A percentile compares a stretch with the other conserved stretches of the same genome.
phyloP scores from a whole-genome alignment of 169 alveolate genomes.

The Eimeria zaria region DNA sequence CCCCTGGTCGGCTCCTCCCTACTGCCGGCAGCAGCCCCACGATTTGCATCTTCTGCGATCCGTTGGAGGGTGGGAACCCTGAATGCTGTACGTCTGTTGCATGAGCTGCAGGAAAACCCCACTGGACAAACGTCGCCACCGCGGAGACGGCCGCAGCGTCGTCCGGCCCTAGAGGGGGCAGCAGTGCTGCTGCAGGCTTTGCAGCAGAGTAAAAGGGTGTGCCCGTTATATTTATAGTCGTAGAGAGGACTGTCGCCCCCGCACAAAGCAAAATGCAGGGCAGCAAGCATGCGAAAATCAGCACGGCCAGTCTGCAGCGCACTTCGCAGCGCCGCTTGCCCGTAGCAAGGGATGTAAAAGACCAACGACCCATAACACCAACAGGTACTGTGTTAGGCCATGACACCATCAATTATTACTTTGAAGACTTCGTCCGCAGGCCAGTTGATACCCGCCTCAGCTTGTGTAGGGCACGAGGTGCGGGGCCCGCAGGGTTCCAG shows the following conservation, averaged over 20 bases:
- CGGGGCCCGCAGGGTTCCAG: slow-evolving; percentile 12
- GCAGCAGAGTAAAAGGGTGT: not conserved
- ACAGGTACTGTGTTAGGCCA: not conserved
- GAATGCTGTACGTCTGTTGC: not conserved
- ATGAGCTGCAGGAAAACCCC: slow-evolving; percentile 8
- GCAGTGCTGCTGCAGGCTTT: slow-evolving; percentile 23
- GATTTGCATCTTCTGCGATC: not conserved
- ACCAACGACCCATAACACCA: not conserved
- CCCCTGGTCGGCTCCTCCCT: slow-evolving; percentile 53
- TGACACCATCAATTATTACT: not conserved
- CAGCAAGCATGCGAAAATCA: not conserved
- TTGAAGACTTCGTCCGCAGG: not conserved
- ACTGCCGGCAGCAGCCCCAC: slow-evolving; percentile 49
- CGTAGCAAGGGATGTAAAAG: not conserved
- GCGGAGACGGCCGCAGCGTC: slow-evolving; percentile 66
- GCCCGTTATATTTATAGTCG: not conserved
- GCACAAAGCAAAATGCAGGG: not conserved
- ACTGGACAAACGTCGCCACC: slow-evolving; percentile 61
- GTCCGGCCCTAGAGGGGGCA: slow-evolving; percentile 43
- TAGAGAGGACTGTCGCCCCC: slow-evolving; percentile 22
- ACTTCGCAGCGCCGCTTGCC: not conserved
- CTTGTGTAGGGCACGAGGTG: not conserved
- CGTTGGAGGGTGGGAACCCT: not conserved
- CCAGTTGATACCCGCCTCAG: not conserved
- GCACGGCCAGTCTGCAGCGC: slow-evolving; percentile 18